Base-by-base conservation (phyloP, 2,329 filamentous ascomycete species). In the Rhynchosporium graminicola region DNA sequence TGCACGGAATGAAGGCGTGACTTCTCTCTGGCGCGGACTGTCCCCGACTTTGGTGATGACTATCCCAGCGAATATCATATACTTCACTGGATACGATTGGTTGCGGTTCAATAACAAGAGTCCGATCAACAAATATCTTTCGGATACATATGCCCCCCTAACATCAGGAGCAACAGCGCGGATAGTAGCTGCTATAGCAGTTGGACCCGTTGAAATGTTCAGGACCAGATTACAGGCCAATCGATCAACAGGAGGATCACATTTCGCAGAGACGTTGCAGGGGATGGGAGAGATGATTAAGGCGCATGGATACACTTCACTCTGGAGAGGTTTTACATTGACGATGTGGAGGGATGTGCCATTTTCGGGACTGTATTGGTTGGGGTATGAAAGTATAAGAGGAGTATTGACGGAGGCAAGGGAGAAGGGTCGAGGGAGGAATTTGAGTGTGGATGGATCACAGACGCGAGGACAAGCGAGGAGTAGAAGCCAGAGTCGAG, bases 71-170 rank as follows among this genome's bases (percentile, higher is more conserved):
- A 99, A 99, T 74, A 95, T 99, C 69, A 98, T 99, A 68, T 99
- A 99, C 77, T 97, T 98, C 72, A 96, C 95, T 12, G 95, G 95
- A 45, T 99, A 99, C 76, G 95, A 99, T 73, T 97, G 92, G 89
- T 76, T 99, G 63, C 87, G 95, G 42, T 90, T 83, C 67, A 89
- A 91, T 70, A 79, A 80, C 0, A 79, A 78, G 47, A 96, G 91
- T 69, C 93, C 92, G 0, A 83, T 98, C 65, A 83, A 82, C 42
- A 80, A 80, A 47, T 69, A 82, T 26, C 74, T 88, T 9, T 83
- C 83, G 13, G 90, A 94, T 68, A 82, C 85, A 8, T 92, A 91
- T 69, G 87, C 90, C 5, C 92, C 95, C 0, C 81, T 99, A 1
- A 80, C 90, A 0, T 92, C 92, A 2, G 95, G 95, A 0, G 85